Conservation (phyloP, 257 asterid genomes). For the Solanum lycopersicoides region DNA sequence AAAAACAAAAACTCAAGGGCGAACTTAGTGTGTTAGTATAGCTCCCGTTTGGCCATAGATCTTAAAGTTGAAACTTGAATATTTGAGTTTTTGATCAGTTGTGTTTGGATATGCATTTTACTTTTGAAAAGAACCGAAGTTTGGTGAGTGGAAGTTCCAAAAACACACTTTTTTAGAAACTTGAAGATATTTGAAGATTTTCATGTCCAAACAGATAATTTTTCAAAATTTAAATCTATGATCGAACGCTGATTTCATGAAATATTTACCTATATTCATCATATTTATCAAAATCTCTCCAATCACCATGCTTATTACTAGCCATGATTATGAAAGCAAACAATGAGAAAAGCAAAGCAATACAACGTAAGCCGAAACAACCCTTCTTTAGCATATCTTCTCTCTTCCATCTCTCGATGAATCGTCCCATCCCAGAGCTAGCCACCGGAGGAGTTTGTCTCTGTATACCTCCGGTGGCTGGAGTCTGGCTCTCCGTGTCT, state of each 20-base stretch:
- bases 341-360: conserved; percentile 46
- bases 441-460: conserved; percentile 20
- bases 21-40: neutral
- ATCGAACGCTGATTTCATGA: neutral
- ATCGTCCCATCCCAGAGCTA: conserved; percentile 11
- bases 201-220: neutral
- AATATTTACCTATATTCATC: conserved; percentile 55
- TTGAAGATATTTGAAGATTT: neutral
- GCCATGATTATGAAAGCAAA: conserved; percentile 69
- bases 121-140: neutral
- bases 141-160: neutral
- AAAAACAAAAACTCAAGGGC: neutral
- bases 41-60: neutral
- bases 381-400: conserved; percentile 44
- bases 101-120: neutral
- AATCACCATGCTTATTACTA: conserved; percentile 57
- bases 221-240: neutral
- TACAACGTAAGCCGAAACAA: conserved; percentile 27
- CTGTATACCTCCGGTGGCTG: neutral
- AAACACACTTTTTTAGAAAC: neutral
- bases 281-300: conserved; percentile 49
- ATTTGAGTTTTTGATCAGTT: neutral
- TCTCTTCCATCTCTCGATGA: conserved; percentile 40
- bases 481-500: neutral
- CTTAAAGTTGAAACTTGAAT: neutral